A percentile compares a stretch with the other conserved stretches of the same genome.
phyloP scores from a whole-genome alignment of 139 green algal genomes.

The Chlorella sp. region DNA sequence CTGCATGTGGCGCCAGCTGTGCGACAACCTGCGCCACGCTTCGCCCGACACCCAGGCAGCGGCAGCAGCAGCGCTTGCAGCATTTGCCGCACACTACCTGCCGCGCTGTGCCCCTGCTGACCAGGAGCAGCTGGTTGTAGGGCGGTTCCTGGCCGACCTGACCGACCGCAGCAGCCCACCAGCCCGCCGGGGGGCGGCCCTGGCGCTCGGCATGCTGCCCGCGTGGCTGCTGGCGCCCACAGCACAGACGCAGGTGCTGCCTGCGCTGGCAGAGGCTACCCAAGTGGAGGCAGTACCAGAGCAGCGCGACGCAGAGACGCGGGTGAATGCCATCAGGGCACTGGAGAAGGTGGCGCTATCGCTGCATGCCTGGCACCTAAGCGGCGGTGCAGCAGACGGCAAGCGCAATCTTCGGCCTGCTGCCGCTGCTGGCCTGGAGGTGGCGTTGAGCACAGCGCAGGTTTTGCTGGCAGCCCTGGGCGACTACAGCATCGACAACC shows the following conservation, averaged over 20 bases:
- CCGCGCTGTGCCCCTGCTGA: neutral
- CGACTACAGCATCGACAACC: slow-evolving; percentile 95
- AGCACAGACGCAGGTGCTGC: slow-evolving; percentile 40
- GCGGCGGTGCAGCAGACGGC: neutral
- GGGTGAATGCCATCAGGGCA: slow-evolving; percentile 65
- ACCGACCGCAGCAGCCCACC: neutral
- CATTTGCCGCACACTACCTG: slow-evolving; percentile 52
- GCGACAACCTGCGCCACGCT: slow-evolving; percentile 80
- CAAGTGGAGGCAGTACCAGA: slow-evolving; percentile 61
- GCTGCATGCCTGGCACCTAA: slow-evolving; percentile 8
- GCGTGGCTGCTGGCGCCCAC: slow-evolving; percentile 7
- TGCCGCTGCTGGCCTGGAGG: neutral
- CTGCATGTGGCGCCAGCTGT: slow-evolving; percentile 57
- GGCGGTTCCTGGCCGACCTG: slow-evolving; percentile 1
- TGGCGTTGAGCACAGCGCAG: neutral
- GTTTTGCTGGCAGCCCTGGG: slow-evolving; percentile 72
- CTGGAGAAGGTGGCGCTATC: slow-evolving; percentile 44
- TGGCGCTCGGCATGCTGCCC: slow-evolving; percentile 30
- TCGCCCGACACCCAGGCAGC: slow-evolving; percentile 66
- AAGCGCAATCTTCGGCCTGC: neutral
- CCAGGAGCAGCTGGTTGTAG: slow-evolving; percentile 11
- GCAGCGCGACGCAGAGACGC: slow-evolving; percentile 70
- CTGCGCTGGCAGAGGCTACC: slow-evolving; percentile 24
- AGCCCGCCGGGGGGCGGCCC: slow-evolving; percentile 32
- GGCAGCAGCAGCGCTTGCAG: slow-evolving; percentile 59